These are phyloP conservation scores for Fusarium austroafricanum DNA, from an alignment of 2,329 filamentous ascomycete genomes.

Conservation along the genomic window DNA sequence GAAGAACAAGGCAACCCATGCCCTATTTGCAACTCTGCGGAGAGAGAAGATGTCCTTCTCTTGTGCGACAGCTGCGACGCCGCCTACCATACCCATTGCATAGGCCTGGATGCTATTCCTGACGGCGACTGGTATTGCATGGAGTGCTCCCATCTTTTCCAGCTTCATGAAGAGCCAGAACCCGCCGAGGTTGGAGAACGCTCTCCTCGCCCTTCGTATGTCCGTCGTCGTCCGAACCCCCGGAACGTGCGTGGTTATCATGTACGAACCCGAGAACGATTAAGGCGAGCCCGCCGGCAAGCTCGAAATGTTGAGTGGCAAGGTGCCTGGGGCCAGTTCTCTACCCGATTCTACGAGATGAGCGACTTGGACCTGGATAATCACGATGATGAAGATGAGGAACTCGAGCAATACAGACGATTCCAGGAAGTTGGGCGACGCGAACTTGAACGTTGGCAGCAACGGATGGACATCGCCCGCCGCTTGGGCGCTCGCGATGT, in stretches of 20 bases:
- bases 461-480: constrained; percentile 83
- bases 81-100: constrained; percentile 91
- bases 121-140: constrained; percentile 90
- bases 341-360: constrained; percentile 70
- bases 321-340: constrained; percentile 79
- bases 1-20: constrained; percentile 79
- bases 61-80: constrained; percentile 93
- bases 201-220: constrained; percentile 47
- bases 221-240: constrained; percentile 48
- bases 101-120: constrained; percentile 83
- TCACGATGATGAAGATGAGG: constrained; percentile 74
- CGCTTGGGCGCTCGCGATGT: constrained; percentile 79
- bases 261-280: constrained; percentile 67
- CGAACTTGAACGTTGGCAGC: constrained; percentile 81
- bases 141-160: constrained; percentile 72
- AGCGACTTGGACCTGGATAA: constrained; percentile 57
- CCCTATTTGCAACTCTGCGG: constrained; percentile 82
- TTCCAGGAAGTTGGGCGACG: constrained; percentile 66
- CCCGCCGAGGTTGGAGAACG: constrained; percentile 50
- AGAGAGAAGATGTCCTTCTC: constrained; percentile 85
- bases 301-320: constrained; percentile 88
- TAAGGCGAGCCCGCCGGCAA: constrained; percentile 66
- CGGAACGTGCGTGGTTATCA: constrained; percentile 51
- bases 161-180: constrained; percentile 49
- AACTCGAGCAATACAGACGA: constrained; percentile 67